phyloP scores from a whole-genome alignment of 257 asterid genomes.

The Fraxinus excelsior region DNA sequence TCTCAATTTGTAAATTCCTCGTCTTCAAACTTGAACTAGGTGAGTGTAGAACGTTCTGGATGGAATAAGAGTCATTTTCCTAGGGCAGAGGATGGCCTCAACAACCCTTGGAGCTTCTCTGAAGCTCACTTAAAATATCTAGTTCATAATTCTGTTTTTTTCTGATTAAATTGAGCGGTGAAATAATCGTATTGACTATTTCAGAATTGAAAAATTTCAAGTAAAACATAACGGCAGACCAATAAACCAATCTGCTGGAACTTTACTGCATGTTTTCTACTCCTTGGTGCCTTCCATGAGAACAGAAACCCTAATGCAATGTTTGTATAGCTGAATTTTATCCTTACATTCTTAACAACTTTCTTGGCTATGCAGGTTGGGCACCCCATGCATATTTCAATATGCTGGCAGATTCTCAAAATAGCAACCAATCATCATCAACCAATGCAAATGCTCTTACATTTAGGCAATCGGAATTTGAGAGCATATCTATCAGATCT shows the following conservation, averaged over 20 bases:
- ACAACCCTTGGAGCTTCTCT: neutral
- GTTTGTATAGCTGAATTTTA: neutral
- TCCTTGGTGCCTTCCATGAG: neutral
- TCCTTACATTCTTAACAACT: neutral
- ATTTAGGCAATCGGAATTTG: constrained; percentile 46
- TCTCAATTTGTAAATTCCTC: neutral
- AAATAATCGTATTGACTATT: neutral
- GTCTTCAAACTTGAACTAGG: neutral
- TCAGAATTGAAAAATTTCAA: neutral
- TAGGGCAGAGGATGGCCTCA: neutral
- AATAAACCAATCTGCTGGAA: neutral
- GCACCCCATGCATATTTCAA: constrained; percentile 85
- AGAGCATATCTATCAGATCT: constrained; percentile 40
- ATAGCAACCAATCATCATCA: constrained; percentile 34
- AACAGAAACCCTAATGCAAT: neutral
- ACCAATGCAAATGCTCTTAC: constrained; percentile 39
- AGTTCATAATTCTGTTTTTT: neutral
- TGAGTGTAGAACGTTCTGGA: neutral
- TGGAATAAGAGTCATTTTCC: neutral
- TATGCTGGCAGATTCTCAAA: constrained; percentile 72
- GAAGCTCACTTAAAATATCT: neutral
- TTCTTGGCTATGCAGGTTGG: constrained; percentile 66
- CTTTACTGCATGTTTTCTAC: neutral
- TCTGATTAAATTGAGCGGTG: neutral
- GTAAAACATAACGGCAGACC: neutral